Evolutionary conservation across 1,284 basidiomycete genomes (phyloP), one percentile per base, ranked within the genome.

Genomic region (Ustilago tritici): DNA sequence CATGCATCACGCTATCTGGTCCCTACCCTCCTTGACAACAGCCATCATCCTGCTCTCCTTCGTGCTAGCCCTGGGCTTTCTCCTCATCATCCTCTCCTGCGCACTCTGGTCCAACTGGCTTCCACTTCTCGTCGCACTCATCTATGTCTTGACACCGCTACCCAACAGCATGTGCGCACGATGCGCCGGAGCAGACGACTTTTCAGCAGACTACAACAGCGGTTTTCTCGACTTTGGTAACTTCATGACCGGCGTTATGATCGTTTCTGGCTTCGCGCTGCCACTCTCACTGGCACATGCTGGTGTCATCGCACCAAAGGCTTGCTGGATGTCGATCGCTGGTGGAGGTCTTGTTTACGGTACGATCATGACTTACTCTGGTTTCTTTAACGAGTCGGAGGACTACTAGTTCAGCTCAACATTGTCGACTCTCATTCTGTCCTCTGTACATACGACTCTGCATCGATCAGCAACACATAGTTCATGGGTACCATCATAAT

Each of bases 61-160:
- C 87, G 93, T 98, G 66, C 91, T 99, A 49, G 97, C 97, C 14
- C 90, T 97, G 35, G 97, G 97, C 32, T 99, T 99, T 88, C 89
- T 99, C 65, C 91, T 99, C 84, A 94, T 99, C 86, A 99, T 99
- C 87, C 92, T 99, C 35, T 95, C 94, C 1, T 99, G 97, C 86
- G 96, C 97, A 31, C 89, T 99, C 43, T 99, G 93, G 92, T 88
- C 91, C 40, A 99, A 99, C 87, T 99, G 97, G 97, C 89, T 99
- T 15, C 97, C 97, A 53, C 89, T 99, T 57, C 90, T 99, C 78
- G 96, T 98, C 79, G 96, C 97, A 3, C 88, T 98, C 78, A 95
- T 92, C 36, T 99, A 98, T 86, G 93, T 98, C 43, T 89, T 98
- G 76, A 97, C 97, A 2, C 97, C 97, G 19, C 89, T 98, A 28